Evolutionary conservation across 1,284 basidiomycete species (phyloP).

Genomic region (Sanguinoderma infundibulare): DNA sequence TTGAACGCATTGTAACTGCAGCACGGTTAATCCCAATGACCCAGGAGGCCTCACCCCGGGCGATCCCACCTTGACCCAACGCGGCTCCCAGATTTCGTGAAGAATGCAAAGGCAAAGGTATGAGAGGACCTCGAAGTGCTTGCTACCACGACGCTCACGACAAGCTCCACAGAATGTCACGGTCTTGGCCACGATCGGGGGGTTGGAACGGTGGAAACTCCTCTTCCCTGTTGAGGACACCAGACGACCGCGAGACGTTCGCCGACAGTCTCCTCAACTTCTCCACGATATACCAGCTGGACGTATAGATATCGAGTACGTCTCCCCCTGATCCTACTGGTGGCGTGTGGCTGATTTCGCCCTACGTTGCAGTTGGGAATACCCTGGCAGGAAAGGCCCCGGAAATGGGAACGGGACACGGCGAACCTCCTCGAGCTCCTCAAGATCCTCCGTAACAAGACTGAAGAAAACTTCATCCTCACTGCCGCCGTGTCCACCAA

Average conservation of each 20-base stretch:
- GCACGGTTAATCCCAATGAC: background rate
- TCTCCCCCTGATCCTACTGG: slow-evolving; percentile 14
- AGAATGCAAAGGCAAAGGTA: background rate
- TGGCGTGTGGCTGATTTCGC: background rate
- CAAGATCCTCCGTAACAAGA: slow-evolving; percentile 63
- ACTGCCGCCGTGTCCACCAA: slow-evolving; percentile 74
- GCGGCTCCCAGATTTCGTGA: background rate
- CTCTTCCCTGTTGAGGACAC: background rate
- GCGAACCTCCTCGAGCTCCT: slow-evolving; percentile 78
- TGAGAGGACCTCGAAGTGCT: background rate
- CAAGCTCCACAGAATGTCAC: background rate
- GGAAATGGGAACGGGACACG: slow-evolving; percentile 77
- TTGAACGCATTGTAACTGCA: background rate
- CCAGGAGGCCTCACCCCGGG: background rate
- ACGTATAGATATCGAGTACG: slow-evolving; percentile 82
- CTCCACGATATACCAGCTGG: slow-evolving; percentile 64
- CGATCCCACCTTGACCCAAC: background rate
- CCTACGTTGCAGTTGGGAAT: slow-evolving; percentile 75
- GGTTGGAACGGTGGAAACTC: background rate
- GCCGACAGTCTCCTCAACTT: slow-evolving; percentile 67
- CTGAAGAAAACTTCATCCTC: slow-evolving; percentile 62
- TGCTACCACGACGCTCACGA: background rate
- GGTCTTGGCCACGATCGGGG: background rate
- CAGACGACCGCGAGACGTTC: slow-evolving; percentile 42
- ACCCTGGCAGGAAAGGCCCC: slow-evolving; percentile 72